Evolutionary conservation across 495 filamentous ascomycete genomes (phyloP).

Genomic region (Ascodesmis nigricans): DNA sequence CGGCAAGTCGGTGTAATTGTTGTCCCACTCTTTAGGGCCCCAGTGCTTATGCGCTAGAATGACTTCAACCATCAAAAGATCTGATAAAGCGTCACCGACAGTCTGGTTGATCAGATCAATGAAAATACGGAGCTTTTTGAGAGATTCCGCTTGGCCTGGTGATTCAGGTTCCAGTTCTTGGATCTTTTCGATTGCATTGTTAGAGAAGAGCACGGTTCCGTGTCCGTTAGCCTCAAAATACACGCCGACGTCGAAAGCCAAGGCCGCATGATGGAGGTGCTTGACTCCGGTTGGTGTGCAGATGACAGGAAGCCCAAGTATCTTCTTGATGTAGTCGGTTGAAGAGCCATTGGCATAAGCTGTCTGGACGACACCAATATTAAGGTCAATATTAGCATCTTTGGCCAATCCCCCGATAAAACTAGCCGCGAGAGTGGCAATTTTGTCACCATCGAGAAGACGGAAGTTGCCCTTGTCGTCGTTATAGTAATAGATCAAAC

Average conservation of each 20-base stretch:
- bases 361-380: slow-evolving; percentile 85
- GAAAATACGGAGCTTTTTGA: slow-evolving; percentile 60
- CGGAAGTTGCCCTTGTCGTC: slow-evolving; percentile 64
- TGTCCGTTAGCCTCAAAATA: slow-evolving; percentile 99
- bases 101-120: slow-evolving; percentile 90
- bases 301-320: slow-evolving; percentile 68
- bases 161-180: slow-evolving; percentile 60
- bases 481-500: slow-evolving; percentile 83
- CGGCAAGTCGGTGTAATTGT: slow-evolving; percentile 85
- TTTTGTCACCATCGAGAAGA: slow-evolving; percentile 87
- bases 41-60: slow-evolving; percentile 90
- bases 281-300: slow-evolving; percentile 95
- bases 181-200: slow-evolving; percentile 54
- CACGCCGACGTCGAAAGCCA: slow-evolving; percentile 77
- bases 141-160: slow-evolving; percentile 65
- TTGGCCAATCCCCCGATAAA: slow-evolving; percentile 81
- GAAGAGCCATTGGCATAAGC: slow-evolving; percentile 95
- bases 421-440: slow-evolving; percentile 77
- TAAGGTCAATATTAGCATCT: slow-evolving; percentile 51
- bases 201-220: slow-evolving; percentile 86
- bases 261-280: slow-evolving; percentile 84
- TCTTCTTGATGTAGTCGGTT: slow-evolving; percentile 73
- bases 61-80: slow-evolving; percentile 87
- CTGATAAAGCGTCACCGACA: slow-evolving; percentile 85
- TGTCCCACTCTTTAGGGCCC: slow-evolving; percentile 74